These are phyloP conservation scores for Styphnolobium japonicum DNA, from an alignment of 306 rosid genomes.

Conservation along the genomic window DNA sequence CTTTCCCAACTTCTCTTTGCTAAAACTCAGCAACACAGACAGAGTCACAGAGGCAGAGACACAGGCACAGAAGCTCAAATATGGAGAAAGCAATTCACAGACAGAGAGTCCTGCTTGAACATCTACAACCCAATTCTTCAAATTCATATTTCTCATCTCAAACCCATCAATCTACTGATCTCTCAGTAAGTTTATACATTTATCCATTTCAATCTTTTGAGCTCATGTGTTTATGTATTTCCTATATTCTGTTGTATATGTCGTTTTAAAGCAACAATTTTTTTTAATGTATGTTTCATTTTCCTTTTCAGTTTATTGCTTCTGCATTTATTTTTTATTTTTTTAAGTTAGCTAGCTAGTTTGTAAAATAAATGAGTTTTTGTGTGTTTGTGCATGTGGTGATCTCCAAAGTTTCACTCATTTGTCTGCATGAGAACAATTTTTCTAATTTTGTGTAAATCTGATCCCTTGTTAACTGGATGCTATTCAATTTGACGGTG, in stretches of 20 bases:
- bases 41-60: neutral
- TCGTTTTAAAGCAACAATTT: neutral
- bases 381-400: neutral
- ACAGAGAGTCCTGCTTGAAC: conserved; percentile 65
- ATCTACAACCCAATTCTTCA: conserved; percentile 65
- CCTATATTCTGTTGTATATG: neutral
- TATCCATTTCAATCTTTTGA: neutral
- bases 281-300: neutral
- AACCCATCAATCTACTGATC: conserved; percentile 36
- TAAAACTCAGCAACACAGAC: neutral
- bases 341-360: neutral
- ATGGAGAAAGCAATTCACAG: conserved; percentile 84
- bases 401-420: neutral
- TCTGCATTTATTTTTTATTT: neutral
- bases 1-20: neutral
- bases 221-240: neutral
- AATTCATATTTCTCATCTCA: conserved; percentile 17
- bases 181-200: conserved; percentile 50
- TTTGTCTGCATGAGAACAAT: neutral
- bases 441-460: neutral
- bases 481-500: neutral
- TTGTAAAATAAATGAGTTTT: neutral
- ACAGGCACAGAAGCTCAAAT: neutral
- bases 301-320: neutral
- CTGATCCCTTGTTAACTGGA: neutral